phyloP scores from a whole-genome alignment of 2,329 filamentous ascomycete genomes.

The Aspergillus sp. region DNA sequence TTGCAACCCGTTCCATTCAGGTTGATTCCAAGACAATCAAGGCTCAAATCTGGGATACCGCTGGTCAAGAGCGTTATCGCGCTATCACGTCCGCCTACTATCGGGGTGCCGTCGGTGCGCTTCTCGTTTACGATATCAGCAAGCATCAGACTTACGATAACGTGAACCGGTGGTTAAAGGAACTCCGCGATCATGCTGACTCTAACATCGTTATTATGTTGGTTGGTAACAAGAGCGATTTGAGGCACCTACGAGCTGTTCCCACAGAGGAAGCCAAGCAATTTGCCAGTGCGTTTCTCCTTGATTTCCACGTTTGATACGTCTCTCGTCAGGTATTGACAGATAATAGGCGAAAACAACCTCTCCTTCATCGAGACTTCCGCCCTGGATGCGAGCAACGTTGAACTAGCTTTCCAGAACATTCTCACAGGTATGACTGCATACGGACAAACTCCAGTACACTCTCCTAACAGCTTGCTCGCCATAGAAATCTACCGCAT shows the following conservation, averaged over 20 bases:
- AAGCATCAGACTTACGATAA: conserved; percentile 99
- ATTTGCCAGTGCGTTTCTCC: conserved; percentile 75
- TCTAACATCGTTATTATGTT: conserved; percentile 99
- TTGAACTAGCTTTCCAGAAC: conserved; percentile 98
- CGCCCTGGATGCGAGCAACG: conserved; percentile 96
- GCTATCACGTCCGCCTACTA: conserved; percentile 99
- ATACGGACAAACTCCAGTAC: neutral
- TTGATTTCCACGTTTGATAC: neutral
- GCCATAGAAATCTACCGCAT: conserved; percentile 94
- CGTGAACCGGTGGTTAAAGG: conserved; percentile 98
- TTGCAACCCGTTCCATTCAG: conserved; percentile 96
- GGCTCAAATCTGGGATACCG: conserved; percentile 99
- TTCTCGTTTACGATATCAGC: conserved; percentile 99
- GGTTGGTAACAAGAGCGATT: conserved; percentile 99
- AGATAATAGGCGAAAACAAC: conserved; percentile 81
- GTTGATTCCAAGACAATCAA: conserved; percentile 99
- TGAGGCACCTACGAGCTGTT: conserved; percentile 94
- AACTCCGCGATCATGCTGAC: conserved; percentile 95
- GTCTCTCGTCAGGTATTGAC: conserved; percentile 11
- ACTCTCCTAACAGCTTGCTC: conserved; percentile 4
- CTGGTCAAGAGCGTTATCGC: conserved; percentile 97
- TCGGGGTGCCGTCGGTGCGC: conserved; percentile 91
- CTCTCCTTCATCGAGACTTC: conserved; percentile 99
- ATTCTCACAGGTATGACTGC: conserved; percentile 82
- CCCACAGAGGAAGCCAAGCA: conserved; percentile 97